phyloP scores from a whole-genome alignment of 139 green algal species.

The Closterium sp. region DNA sequence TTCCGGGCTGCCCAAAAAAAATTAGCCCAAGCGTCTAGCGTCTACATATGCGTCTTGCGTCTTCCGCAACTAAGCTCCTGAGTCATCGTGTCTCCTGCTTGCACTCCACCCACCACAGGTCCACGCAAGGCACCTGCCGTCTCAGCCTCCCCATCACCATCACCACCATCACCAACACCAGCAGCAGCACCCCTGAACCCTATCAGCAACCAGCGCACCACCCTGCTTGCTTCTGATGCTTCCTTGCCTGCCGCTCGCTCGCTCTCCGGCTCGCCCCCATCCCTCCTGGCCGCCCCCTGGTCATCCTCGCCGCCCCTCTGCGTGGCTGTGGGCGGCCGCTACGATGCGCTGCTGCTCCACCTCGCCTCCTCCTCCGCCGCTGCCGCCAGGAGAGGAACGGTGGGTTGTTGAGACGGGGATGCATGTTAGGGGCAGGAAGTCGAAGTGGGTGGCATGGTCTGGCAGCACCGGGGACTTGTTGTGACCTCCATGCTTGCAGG shows the following conservation, averaged over 20 bases:
- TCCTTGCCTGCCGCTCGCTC: neutral
- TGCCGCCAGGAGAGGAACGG: neutral
- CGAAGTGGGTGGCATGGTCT: neutral
- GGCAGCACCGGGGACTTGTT: neutral
- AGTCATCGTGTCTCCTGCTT: neutral
- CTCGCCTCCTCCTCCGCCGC: neutral
- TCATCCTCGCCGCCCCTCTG: neutral
- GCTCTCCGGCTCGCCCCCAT: neutral
- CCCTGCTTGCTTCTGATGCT: neutral
- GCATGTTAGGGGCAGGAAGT: neutral
- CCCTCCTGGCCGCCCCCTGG: neutral
- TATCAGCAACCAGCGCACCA: neutral
- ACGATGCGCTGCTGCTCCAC: neutral
- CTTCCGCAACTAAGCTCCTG: too few species aligned
- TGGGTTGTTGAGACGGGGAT: neutral
- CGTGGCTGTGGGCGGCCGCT: constrained; percentile 3
- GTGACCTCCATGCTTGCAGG: neutral
- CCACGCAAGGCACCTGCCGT: neutral
- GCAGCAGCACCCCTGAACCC: neutral
- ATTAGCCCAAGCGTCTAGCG: too few species aligned
- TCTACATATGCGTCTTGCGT: too few species aligned
- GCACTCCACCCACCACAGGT: neutral
- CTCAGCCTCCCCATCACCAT: neutral
- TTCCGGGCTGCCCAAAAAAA: too few species aligned
- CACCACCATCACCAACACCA: neutral